Evolutionary conservation across 2,329 filamentous ascomycete species (phyloP).

Genomic region (Leptographium radiaticola): DNA sequence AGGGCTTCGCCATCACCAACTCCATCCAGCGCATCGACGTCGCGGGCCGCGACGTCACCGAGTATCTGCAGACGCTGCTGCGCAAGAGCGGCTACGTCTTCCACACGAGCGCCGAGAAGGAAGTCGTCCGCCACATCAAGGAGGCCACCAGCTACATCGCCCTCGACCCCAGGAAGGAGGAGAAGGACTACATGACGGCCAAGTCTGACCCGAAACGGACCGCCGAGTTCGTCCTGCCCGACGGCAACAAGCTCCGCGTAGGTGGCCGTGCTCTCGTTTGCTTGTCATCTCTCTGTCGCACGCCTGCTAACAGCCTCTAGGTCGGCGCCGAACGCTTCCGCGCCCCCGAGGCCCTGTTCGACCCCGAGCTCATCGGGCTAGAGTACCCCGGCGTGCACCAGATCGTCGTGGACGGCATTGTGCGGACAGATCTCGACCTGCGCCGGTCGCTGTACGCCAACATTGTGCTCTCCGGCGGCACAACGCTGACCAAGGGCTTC

Average conservation of each 20-base stretch:
- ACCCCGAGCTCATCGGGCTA: constrained; percentile 90
- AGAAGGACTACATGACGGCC: constrained; percentile 84
- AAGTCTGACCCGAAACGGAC: constrained; percentile 67
- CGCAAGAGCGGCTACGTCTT: constrained; percentile 90
- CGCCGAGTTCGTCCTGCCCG: constrained; percentile 79
- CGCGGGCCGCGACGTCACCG: constrained; percentile 88
- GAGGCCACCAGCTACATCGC: constrained; percentile 90
- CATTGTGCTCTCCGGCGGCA: constrained; percentile 92
- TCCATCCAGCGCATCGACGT: constrained; percentile 94
- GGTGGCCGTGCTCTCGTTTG: constrained; percentile 1
- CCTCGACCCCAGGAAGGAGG: constrained; percentile 79
- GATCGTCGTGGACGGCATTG: constrained; percentile 93
- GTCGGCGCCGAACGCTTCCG: constrained; percentile 89
- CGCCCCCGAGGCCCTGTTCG: constrained; percentile 93
- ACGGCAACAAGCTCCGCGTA: constrained; percentile 88
- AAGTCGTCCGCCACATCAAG: constrained; percentile 95
- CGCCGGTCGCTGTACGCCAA: constrained; percentile 90
- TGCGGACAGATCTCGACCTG: constrained; percentile 86
- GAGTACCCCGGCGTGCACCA: constrained; percentile 97
- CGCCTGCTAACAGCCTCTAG: constrained; percentile 27
- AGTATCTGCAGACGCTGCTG: constrained; percentile 81
- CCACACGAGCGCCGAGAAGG: constrained; percentile 96
- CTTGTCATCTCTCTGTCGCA: neutral
- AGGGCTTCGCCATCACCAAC: constrained; percentile 92
- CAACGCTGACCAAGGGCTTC: constrained; percentile 92